These are phyloP conservation scores for Cinchona pubescens DNA, from an alignment of 257 asterid species.

Conservation along the genomic window DNA sequence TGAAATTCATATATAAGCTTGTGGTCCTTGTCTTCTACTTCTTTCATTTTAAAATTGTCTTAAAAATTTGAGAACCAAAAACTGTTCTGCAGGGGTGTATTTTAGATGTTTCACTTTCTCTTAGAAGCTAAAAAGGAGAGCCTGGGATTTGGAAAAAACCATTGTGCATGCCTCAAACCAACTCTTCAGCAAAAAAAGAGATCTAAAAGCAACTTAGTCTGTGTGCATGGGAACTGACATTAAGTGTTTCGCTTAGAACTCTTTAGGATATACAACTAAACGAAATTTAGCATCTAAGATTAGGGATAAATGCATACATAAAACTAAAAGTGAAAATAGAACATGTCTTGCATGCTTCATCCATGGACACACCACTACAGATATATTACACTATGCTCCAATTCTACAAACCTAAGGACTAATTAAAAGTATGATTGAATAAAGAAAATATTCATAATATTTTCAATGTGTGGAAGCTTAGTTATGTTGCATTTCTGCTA, in stretches of 20 bases:
- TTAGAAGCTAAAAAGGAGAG: not conserved
- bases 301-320: no score
- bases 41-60: not conserved
- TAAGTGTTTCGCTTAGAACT: not conserved
- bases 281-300: not conserved
- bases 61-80: not conserved
- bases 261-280: not conserved
- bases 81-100: not conserved
- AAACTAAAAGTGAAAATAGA: not conserved
- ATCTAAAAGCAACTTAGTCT: not conserved
- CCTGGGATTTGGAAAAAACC: not conserved
- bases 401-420: not conserved
- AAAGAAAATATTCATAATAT: not conserved
- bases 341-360: not conserved
- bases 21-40: constrained; percentile 5
- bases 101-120: not conserved
- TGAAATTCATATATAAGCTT: constrained; percentile 14
- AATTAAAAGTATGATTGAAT: not conserved
- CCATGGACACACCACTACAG: not conserved
- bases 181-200: not conserved
- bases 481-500: constrained; percentile 30
- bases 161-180: not conserved
- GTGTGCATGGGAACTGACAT: not conserved
- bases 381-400: no score
- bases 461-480: constrained; percentile 3